These are phyloP conservation scores for Starmerella powellii DNA, from an alignment of 805 yeast genomes.

Conservation along the genomic window DNA sequence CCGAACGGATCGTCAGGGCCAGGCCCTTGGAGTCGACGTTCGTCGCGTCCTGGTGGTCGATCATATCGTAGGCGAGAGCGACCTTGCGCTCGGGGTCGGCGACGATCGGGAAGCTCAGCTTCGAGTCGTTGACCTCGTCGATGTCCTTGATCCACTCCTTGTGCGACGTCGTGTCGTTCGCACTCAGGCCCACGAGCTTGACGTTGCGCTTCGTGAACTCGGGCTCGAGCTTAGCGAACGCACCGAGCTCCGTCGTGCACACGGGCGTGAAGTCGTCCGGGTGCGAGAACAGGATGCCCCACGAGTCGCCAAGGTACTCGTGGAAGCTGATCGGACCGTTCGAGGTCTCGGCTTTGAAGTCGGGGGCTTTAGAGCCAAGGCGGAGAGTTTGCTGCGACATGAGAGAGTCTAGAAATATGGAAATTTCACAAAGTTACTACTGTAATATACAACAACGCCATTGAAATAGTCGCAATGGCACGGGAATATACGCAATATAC, in stretches of 20 bases:
- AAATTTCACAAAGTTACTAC: no score
- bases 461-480: slow-evolving; percentile 3
- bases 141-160: slow-evolving; percentile 86
- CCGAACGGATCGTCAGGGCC: slow-evolving; percentile 86
- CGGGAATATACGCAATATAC: slow-evolving; percentile 6
- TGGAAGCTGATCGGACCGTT: slow-evolving; percentile 78
- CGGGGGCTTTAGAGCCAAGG: slow-evolving; percentile 80
- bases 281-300: slow-evolving; percentile 86
- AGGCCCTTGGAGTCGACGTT: slow-evolving; percentile 60
- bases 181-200: slow-evolving; percentile 83
- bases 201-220: slow-evolving; percentile 80
- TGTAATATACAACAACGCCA: background rate
- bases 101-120: slow-evolving; percentile 77
- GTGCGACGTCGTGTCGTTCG: slow-evolving; percentile 74
- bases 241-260: slow-evolving; percentile 93
- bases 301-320: slow-evolving; percentile 69
- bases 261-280: slow-evolving; percentile 97
- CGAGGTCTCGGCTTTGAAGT: slow-evolving; percentile 74
- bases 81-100: slow-evolving; percentile 81
- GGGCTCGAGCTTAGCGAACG: slow-evolving; percentile 82
- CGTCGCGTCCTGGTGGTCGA: slow-evolving; percentile 74
- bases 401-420: background rate
- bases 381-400: slow-evolving; percentile 35
- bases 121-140: slow-evolving; percentile 69
- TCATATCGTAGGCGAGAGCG: slow-evolving; percentile 73